A percentile compares a stretch with the other conserved stretches of the same genome.
Evolutionary conservation across 2,329 filamentous ascomycete genomes (phyloP).

Genomic region (Allantophomopsis cytisporea): DNA sequence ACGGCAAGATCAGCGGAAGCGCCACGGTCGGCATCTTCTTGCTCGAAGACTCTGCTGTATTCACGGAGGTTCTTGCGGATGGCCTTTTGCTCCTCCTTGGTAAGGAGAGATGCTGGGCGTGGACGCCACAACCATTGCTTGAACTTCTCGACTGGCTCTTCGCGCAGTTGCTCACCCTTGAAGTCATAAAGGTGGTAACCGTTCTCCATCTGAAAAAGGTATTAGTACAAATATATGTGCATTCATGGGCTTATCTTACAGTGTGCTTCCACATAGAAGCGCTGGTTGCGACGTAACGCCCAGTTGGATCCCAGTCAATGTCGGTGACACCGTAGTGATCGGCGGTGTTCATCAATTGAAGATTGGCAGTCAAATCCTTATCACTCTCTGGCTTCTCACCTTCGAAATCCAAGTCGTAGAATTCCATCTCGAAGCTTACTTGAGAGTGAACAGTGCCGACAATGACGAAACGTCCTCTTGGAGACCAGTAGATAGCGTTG

Average conservation of each 20-base stretch:
- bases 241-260: slow-evolving; percentile 40
- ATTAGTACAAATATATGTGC: slow-evolving; percentile 9
- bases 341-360: slow-evolving; percentile 84
- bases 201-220: slow-evolving; percentile 73
- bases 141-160: slow-evolving; percentile 91
- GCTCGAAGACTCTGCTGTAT: slow-evolving; percentile 89
- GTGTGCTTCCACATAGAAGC: slow-evolving; percentile 92
- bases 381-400: slow-evolving; percentile 88
- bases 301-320: slow-evolving; percentile 95
- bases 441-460: slow-evolving; percentile 87
- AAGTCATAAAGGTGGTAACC: slow-evolving; percentile 98
- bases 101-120: slow-evolving; percentile 77
- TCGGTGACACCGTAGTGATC: slow-evolving; percentile 98
- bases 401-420: slow-evolving; percentile 96
- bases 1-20: slow-evolving; percentile 90
- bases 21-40: slow-evolving; percentile 86
- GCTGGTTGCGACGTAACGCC: slow-evolving; percentile 86
- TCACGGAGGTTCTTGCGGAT: slow-evolving; percentile 97
- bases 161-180: slow-evolving; percentile 75
- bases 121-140: slow-evolving; percentile 96
- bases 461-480: slow-evolving; percentile 86
- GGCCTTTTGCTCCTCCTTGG: slow-evolving; percentile 93
- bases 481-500: slow-evolving; percentile 99
- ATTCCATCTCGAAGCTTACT: slow-evolving; percentile 91
- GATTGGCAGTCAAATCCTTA: slow-evolving; percentile 87